Base-by-base conservation (phyloP, 352 stramenopile genomes). In the Globisporangium orthogonon region DNA sequence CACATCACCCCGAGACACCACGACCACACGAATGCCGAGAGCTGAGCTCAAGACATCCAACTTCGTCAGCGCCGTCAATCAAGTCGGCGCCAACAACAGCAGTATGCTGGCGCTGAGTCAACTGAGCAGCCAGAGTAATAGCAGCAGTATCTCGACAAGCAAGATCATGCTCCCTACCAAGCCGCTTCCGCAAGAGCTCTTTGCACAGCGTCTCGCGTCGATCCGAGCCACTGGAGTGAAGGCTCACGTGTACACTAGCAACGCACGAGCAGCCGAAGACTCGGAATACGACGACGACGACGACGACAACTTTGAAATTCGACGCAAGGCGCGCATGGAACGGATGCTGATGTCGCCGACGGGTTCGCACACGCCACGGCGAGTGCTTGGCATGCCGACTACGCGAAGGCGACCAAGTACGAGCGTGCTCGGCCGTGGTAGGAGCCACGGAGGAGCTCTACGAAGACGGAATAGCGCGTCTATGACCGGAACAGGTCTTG, bases 121-220 rank as follows among this genome's bases (percentile, higher is more conserved):
- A 4, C n/a, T 39, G 14, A 55, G 51, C 51, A 63, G n/a, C 17
- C 15, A n/a, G 7, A 59, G 31, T 23, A 33, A 31, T 7, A 48
- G 1, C 15, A 54, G 59, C 31, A 56, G 54, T 39, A 48, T n/a
- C 35, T 29, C 35, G 5, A 45, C 37, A 6, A 50, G 30, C 45
- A 58, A 59, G 46, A 7, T 52, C n/a, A 45, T 60, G 18, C n/a
- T 56, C 37, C 23, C 52, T 15, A n/a, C 54, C 6, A 60, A 48
- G 61, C 61, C 61, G 13, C 33, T 67, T 2, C 50, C 56, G n/a
- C 41, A 54, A 11, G 45, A 50, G 28, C 28, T 67, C 29, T 67
- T 67, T 30, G 56, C 50, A 7, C 35, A 63, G 40, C 56, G 56
- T 2, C 56, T 67, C 5, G 56, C 55, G 10, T 54, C 56, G 6